Conservation (phyloP, 2,329 filamentous ascomycete genomes). For the Furcasterigmium sp. region DNA sequence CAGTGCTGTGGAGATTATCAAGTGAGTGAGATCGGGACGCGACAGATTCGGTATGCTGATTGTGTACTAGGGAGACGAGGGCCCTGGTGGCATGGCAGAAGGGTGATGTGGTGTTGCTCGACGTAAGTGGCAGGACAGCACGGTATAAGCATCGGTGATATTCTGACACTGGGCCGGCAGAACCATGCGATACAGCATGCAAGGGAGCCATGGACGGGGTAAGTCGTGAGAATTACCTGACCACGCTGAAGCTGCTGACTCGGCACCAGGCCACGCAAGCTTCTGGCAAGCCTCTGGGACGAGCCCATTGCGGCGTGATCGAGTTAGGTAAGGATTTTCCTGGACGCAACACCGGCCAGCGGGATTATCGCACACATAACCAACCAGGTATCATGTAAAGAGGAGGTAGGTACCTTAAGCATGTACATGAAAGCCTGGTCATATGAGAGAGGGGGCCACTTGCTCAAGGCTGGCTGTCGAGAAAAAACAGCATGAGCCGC, state of each 20-base stretch:
- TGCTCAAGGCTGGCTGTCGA: no score
- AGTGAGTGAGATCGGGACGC: not conserved
- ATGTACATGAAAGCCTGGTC: no score
- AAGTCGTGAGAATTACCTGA: no score
- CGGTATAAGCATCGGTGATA: no score
- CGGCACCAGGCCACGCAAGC: constrained; percentile 7
- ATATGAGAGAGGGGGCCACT: no score
- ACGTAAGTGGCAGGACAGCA: constrained; percentile 7
- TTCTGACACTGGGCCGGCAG: constrained; percentile 3
- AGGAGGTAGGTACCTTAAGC: no score
- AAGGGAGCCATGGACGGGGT: constrained; percentile 17
- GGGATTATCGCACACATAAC: no score
- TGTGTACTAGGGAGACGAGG: constrained; percentile 7
- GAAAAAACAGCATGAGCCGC: no score
- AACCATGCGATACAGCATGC: constrained; percentile 19
- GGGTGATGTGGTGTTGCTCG: constrained; percentile 17
- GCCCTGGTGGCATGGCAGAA: constrained; percentile 13
- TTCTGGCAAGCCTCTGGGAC: constrained; percentile 17
- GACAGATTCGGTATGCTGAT: not conserved
- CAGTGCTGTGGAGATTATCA: constrained; percentile 16
- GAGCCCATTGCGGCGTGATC: constrained; percentile 1
- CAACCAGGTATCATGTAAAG: no score
- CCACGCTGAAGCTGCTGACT: no score
- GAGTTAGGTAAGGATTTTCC: no score
- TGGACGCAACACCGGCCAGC: no score